A percentile compares a stretch with the other conserved stretches of the same genome.
Conservation (phyloP, 1,139 yeast species). For the Candida labiduridarum region DNA sequence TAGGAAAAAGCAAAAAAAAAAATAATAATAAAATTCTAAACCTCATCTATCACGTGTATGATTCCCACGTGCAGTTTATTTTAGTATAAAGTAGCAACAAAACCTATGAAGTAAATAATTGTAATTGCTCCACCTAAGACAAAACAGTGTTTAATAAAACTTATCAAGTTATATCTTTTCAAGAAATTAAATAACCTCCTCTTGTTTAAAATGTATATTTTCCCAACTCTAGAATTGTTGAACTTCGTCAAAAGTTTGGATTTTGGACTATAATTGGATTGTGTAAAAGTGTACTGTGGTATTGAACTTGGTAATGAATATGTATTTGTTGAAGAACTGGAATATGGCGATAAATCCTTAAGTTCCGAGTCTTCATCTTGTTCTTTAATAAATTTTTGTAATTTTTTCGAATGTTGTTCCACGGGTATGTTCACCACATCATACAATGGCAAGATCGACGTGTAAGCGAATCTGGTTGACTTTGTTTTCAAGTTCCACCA, state of each 20-base stretch:
- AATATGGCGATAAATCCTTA: background rate
- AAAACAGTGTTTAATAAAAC: conserved; percentile 23
- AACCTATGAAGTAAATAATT: conserved; percentile 23
- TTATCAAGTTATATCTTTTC: conserved; percentile 20
- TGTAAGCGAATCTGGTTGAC: conserved; percentile 15
- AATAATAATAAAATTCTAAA: background rate
- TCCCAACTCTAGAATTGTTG: conserved; percentile 12
- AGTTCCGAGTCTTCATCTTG: conserved; percentile 21
- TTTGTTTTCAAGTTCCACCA: conserved; percentile 31
- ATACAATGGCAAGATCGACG: conserved; percentile 18
- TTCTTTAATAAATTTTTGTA: conserved; percentile 25
- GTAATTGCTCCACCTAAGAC: conserved; percentile 20
- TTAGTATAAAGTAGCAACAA: conserved; percentile 17
- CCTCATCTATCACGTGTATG: too few relatives aligned
- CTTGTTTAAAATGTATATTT: conserved; percentile 8
- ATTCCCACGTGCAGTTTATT: too few relatives aligned
- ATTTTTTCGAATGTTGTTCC: conserved; percentile 21
- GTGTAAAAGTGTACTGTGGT: conserved; percentile 19
- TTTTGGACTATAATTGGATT: background rate
- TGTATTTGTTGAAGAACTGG: background rate
- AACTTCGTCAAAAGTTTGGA: conserved; percentile 5
- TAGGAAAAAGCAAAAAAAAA: background rate
- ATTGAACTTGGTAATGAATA: conserved; percentile 13
- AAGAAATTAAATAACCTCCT: conserved; percentile 13
- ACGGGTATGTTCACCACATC: conserved; percentile 11